These are phyloP conservation scores for Trichoderma polysporum DNA, from an alignment of 2,329 filamentous ascomycete genomes.

Conservation along the genomic window DNA sequence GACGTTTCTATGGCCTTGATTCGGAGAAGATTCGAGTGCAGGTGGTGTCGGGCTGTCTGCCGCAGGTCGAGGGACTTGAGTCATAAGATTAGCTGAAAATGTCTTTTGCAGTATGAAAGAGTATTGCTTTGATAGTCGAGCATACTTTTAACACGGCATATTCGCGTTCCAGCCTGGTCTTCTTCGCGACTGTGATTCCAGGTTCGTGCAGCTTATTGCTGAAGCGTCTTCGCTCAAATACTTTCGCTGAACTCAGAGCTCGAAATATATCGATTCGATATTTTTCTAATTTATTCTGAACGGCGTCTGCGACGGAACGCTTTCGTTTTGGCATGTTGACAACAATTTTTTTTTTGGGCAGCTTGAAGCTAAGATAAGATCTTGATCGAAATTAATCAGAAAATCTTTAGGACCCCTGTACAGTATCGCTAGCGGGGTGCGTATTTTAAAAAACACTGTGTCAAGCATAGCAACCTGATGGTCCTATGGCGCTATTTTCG, in stretches of 20 bases:
- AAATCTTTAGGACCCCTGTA: background rate
- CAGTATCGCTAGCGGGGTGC: background rate
- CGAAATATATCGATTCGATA: conserved; percentile 61
- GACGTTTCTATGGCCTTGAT: conserved; percentile 53
- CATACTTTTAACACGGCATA: conserved; percentile 54
- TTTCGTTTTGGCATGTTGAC: conserved; percentile 58
- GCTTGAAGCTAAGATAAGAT: conserved; percentile 19
- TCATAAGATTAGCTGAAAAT: background rate
- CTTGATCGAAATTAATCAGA: background rate
- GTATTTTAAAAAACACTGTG: background rate
- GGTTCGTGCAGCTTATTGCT: conserved; percentile 57
- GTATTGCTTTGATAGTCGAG: background rate
- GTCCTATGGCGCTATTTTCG: no score
- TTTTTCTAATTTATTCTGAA: conserved; percentile 53
- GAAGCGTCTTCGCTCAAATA: conserved; percentile 76
- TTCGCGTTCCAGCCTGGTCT: conserved; percentile 62
- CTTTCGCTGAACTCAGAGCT: conserved; percentile 70
- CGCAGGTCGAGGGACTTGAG: conserved; percentile 56
- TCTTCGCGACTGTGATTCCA: conserved; percentile 48
- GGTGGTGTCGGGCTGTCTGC: conserved; percentile 56
- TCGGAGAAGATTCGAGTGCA: conserved; percentile 54
- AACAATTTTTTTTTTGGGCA: conserved; percentile 4
- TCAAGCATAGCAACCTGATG: background rate
- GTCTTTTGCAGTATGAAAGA: background rate
- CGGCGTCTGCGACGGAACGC: conserved; percentile 44